phyloP scores from a whole-genome alignment of 306 rosid species.

The Neltuma alba region DNA sequence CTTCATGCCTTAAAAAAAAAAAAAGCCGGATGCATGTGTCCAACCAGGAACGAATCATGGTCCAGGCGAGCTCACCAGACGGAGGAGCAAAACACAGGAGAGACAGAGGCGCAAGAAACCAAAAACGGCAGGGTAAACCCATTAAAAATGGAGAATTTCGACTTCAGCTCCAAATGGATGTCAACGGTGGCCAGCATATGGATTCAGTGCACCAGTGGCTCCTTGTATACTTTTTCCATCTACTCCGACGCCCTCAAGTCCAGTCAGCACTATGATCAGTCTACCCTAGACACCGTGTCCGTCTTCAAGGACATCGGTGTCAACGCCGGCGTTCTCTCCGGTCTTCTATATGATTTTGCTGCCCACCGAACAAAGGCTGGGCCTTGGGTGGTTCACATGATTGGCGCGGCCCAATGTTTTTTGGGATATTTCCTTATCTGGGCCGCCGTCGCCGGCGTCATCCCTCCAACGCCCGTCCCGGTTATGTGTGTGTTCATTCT shows the following conservation, averaged over 20 bases:
- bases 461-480: conserved; percentile 56
- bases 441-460: conserved; percentile 74
- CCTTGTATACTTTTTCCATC: conserved; percentile 81
- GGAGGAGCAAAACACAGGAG: neutral
- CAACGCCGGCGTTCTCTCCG: conserved; percentile 70
- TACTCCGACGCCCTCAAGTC: conserved; percentile 77
- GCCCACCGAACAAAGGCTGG: conserved; percentile 39
- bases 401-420: conserved; percentile 72
- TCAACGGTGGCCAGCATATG: conserved; percentile 77
- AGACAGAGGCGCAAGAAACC: neutral
- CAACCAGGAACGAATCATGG: neutral
- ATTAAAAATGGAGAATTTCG: neutral
- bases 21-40: neutral
- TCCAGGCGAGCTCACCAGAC: neutral
- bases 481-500: conserved; percentile 65
- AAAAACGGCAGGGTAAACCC: neutral
- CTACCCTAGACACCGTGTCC: conserved; percentile 79
- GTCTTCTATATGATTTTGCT: conserved; percentile 53
- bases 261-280: conserved; percentile 74
- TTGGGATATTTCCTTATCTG: conserved; percentile 74
- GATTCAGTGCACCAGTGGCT: conserved; percentile 80
- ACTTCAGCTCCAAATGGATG: conserved; percentile 52
- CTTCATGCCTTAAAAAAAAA: too few species aligned
- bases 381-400: conserved; percentile 63
- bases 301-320: conserved; percentile 85